phyloP scores from a whole-genome alignment of 2,329 filamentous ascomycete genomes.

The Zopfia rhizophila region DNA sequence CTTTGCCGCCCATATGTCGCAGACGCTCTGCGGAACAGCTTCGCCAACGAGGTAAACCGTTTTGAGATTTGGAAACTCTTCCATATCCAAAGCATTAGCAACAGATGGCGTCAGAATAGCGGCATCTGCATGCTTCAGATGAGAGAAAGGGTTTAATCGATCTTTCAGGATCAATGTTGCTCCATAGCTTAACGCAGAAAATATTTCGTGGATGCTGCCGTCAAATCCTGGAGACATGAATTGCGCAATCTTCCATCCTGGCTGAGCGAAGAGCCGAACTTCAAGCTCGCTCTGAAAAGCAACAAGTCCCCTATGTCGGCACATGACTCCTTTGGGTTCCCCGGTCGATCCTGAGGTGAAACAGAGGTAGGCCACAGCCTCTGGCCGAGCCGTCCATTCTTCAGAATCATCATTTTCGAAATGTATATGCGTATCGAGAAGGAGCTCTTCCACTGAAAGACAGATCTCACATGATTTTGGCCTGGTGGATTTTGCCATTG shows the following conservation, averaged over 20 bases:
- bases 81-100: slow-evolving; percentile 36
- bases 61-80: slow-evolving; percentile 39
- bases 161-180: slow-evolving; percentile 46
- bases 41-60: slow-evolving; percentile 52
- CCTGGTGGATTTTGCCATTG: slow-evolving; percentile 1
- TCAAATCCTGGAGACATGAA: slow-evolving; percentile 55
- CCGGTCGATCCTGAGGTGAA: slow-evolving; percentile 20
- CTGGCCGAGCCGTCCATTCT: slow-evolving; percentile 50
- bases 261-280: slow-evolving; percentile 42
- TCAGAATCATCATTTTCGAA: slow-evolving; percentile 10
- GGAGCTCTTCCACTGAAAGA: slow-evolving; percentile 16
- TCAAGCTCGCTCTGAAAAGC: slow-evolving; percentile 42
- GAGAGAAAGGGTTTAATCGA: slow-evolving; percentile 32
- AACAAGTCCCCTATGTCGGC: slow-evolving; percentile 44
- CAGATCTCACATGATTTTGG: slow-evolving; percentile 3
- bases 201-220: slow-evolving; percentile 52
- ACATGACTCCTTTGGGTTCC: slow-evolving; percentile 29
- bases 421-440: slow-evolving; percentile 22
- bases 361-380: slow-evolving; percentile 41
- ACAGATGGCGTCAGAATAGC: slow-evolving; percentile 52
- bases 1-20: slow-evolving; percentile 40
- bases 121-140: slow-evolving; percentile 38
- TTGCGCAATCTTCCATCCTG: slow-evolving; percentile 48
- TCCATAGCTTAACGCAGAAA: slow-evolving; percentile 50
- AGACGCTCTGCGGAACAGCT: slow-evolving; percentile 39